phyloP scores from a whole-genome alignment of 2,329 filamentous ascomycete species.

The Beauveria australis region DNA sequence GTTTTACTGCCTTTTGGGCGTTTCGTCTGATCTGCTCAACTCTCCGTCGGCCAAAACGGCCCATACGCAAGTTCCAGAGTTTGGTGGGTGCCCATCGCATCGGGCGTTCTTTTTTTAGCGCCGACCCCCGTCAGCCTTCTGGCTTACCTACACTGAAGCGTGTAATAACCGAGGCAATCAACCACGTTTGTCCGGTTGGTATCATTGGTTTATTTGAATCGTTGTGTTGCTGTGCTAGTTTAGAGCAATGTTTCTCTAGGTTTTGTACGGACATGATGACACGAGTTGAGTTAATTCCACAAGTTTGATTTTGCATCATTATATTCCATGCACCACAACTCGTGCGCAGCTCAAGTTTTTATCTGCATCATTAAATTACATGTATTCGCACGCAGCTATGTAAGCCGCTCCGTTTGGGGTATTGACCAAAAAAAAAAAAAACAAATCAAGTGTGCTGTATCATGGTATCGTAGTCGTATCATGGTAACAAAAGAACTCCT shows the following conservation, averaged over 20 bases:
- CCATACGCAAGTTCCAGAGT: not conserved
- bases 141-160: not conserved
- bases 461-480: conserved; percentile 7
- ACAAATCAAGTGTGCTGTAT: not conserved
- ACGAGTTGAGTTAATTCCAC: not conserved
- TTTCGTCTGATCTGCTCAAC: not conserved
- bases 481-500: not conserved
- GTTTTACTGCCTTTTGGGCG: not conserved
- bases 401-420: not conserved
- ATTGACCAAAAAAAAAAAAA: not conserved
- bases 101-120: not conserved
- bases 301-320: not conserved
- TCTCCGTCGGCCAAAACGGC: not conserved
- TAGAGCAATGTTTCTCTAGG: not conserved
- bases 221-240: no score
- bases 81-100: not conserved
- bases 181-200: no score
- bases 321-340: no score
- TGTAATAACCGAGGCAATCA: not conserved
- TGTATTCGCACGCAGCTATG: not conserved
- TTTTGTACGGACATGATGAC: not conserved
- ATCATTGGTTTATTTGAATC: no score
- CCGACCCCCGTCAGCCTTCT: not conserved
- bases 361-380: not conserved
- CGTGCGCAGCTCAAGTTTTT: not conserved